Percentiles rank a stretch among this genome's conserved stretches.
Conservation (phyloP, 2,329 filamentous ascomycete species). For the Claviceps pazoutovae region DNA sequence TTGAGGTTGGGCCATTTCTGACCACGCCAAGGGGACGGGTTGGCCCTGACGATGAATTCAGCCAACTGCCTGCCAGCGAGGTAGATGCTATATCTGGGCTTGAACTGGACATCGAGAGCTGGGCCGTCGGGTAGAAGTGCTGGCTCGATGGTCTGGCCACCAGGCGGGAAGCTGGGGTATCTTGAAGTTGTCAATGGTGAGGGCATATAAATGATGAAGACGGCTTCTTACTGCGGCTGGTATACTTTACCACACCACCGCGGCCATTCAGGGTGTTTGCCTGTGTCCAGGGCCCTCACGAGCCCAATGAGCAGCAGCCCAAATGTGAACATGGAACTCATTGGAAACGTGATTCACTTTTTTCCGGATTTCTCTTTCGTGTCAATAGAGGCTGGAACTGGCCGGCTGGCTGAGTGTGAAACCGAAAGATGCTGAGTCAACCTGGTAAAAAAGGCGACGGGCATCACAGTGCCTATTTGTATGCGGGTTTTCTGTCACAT, state of each 20-base stretch:
- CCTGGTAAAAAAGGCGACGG: too few species aligned
- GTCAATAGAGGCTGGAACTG: neutral
- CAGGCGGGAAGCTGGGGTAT: conserved; percentile 29
- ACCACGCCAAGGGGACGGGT: conserved; percentile 27
- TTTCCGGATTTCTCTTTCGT: neutral
- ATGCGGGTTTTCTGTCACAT: too few species aligned
- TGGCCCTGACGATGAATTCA: conserved; percentile 30
- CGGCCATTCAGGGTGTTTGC: conserved; percentile 27
- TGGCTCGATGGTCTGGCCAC: conserved; percentile 27
- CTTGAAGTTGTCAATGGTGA: conserved; percentile 6
- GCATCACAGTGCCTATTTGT: too few species aligned
- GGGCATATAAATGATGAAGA: neutral
- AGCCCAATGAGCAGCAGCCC: neutral
- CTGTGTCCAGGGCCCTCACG: conserved; percentile 18
- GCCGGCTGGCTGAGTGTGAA: too few species aligned
- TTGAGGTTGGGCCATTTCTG: conserved; percentile 19
- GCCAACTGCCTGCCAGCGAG: conserved; percentile 25
- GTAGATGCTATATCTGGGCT: conserved; percentile 32
- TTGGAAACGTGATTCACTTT: neutral
- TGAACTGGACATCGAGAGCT: conserved; percentile 29
- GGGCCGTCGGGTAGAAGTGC: conserved; percentile 15
- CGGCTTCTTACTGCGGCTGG: conserved; percentile 20
- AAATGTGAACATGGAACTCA: neutral
- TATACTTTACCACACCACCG: conserved; percentile 36
- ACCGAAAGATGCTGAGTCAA: too few species aligned